phyloP scores from a whole-genome alignment of 2,329 filamentous ascomycete genomes.

The Cladosporium halotolerans region DNA sequence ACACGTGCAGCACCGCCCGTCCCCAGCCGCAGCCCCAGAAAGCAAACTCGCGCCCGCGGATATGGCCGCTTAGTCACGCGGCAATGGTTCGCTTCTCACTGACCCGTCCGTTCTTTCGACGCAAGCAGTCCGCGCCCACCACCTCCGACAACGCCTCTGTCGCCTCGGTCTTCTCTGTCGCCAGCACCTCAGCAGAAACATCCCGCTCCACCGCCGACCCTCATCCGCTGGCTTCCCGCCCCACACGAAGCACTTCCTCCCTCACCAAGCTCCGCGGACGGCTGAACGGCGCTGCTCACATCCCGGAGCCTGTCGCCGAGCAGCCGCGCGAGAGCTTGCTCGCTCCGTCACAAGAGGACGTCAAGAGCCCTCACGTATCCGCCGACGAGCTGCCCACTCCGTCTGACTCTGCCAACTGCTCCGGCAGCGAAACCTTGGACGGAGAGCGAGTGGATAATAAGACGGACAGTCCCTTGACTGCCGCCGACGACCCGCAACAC shows the following conservation, averaged over 20 bases:
- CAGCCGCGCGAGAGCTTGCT: conserved; percentile 12
- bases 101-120: conserved; percentile 19
- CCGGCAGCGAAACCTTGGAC: conserved; percentile 13
- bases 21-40: not conserved
- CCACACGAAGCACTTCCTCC: not conserved
- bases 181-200: conserved; percentile 16
- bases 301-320: conserved; percentile 18
- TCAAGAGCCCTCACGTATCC: not conserved
- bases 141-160: conserved; percentile 16
- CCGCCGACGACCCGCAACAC: not conserved
- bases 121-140: conserved; percentile 18
- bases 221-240: not conserved
- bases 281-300: conserved; percentile 11
- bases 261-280: not conserved
- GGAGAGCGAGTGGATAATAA: conserved; percentile 1
- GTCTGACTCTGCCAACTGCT: not conserved
- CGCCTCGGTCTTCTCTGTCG: conserved; percentile 15
- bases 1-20: not conserved
- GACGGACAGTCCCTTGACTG: not conserved
- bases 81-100: conserved; percentile 19
- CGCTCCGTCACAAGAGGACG: not conserved
- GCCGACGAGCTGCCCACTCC: not conserved
- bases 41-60: not conserved
- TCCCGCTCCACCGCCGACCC: conserved; percentile 4
- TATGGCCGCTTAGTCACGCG: conserved; percentile 8